phyloP scores from a whole-genome alignment of 192 early-diverging fungal genomes.

The Phlyctochytrium planicorne region DNA sequence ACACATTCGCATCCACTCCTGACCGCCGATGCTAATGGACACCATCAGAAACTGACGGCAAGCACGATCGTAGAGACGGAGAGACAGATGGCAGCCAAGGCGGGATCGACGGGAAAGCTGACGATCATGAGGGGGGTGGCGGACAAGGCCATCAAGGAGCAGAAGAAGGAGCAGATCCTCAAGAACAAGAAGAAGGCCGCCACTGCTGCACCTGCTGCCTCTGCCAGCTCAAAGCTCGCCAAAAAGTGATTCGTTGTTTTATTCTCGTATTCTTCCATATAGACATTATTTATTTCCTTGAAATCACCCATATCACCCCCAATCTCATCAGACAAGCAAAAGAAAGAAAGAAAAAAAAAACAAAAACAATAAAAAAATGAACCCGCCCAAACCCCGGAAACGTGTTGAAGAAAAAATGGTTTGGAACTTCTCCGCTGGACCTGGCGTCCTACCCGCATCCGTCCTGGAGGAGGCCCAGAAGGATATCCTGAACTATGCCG shows the following conservation, averaged over 20 bases:
- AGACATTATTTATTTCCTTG: too few species aligned
- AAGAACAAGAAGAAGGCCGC: neutral
- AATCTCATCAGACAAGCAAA: too few species aligned
- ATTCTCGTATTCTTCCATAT: too few species aligned
- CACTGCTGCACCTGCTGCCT: too few species aligned
- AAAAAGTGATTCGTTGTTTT: too few species aligned
- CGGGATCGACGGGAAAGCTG: constrained; percentile 72
- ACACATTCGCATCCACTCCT: neutral
- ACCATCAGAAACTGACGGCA: constrained; percentile 44
- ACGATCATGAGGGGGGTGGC: constrained; percentile 75
- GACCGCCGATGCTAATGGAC: neutral
- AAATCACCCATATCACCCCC: too few species aligned
- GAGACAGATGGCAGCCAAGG: constrained; percentile 66
- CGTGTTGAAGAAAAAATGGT: too few species aligned
- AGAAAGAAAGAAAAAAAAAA: too few species aligned
- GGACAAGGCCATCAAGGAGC: constrained; percentile 50
- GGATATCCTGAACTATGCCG: constrained; percentile 80
- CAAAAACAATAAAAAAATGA: too few species aligned
- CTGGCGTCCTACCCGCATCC: constrained; percentile 78
- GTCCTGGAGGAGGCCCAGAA: constrained; percentile 83
- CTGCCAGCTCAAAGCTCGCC: too few species aligned
- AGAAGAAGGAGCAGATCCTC: neutral
- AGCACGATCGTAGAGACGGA: constrained; percentile 46
- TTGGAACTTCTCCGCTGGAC: constrained; percentile 73
- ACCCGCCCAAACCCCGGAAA: too few species aligned